These are phyloP conservation scores for Arctium lappa DNA, from an alignment of 129 eudicot species.

Conservation along the genomic window DNA sequence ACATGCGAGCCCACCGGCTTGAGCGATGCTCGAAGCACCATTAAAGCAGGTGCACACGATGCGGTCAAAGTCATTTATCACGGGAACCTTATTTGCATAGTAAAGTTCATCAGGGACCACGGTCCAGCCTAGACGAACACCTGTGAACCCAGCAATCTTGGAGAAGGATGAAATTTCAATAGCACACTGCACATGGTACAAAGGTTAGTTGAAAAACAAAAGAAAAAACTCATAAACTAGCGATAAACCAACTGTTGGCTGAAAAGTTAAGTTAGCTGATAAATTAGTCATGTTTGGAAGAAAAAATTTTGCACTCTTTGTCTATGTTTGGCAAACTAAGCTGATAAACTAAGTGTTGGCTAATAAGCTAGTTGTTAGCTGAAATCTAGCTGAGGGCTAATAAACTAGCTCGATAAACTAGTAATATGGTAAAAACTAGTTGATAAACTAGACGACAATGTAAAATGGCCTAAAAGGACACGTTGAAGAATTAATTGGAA, in stretches of 20 bases:
- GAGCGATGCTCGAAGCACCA: slow-evolving; percentile 90
- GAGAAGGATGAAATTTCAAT: slow-evolving; percentile 91
- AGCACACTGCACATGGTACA: slow-evolving; percentile 56
- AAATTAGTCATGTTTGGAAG: not conserved
- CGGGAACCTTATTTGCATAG: slow-evolving; percentile 70
- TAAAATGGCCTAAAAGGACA: not conserved
- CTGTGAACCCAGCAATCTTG: slow-evolving; percentile 90
- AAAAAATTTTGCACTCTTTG: too few species aligned
- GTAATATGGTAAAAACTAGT: not conserved
- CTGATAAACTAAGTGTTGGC: too few species aligned
- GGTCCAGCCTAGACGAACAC: slow-evolving; percentile 93
- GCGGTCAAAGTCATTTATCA: slow-evolving; percentile 70
- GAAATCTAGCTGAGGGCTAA: not conserved
- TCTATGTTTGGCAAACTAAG: not conserved
- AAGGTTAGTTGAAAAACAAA: not conserved
- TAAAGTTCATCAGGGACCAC: slow-evolving; percentile 80
- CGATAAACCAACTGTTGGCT: not conserved
- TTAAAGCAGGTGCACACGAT: slow-evolving; percentile 78
- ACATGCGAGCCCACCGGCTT: slow-evolving; percentile 92
- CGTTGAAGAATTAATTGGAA: not conserved
- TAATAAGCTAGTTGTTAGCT: too few species aligned
- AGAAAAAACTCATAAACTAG: not conserved
- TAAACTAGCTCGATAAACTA: not conserved
- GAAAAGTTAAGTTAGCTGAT: not conserved
- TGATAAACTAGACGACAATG: not conserved